Evolutionary conservation across 805 yeast genomes (phyloP), one percentile per base, ranked within the genome.

Genomic region (Spathaspora gorwiae): DNA sequence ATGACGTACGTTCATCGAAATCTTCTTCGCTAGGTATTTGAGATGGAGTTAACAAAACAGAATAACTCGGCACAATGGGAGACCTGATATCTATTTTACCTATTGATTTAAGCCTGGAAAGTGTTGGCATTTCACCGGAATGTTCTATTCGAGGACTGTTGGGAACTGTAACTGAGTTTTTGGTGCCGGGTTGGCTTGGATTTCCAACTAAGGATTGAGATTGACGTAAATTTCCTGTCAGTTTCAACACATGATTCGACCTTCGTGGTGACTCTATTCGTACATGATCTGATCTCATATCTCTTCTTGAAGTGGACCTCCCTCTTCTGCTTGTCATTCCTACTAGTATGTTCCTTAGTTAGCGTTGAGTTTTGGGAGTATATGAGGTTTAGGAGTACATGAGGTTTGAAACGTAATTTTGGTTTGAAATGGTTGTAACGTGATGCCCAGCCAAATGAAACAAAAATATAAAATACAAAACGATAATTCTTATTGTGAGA

Each of bases 51-150:
- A 24, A 31, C 11, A 46, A 40, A 9, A 43, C 40, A 7, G 44
- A 39, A 15, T 24, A 35, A 30, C 39, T 43, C 10, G 51, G 32
- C 3, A 51, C 43, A 9, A 58, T 50, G 2, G 60, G 58, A 11
- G 62, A 56, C 35, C 54, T 47, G 7, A 54, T 43, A 35, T 54
- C 57, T 2, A 57, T 38, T 29, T 55, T 55, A 13, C 52, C 52
- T 12, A 55, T 37, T 2, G 59, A 52, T 42, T 51, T 54, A 39
- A 56, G 55, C 45, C 50, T 42, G 19, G 26, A 13, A 9, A 37
- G 35, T n/a, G 39, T 29, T 29, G 33, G 37, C 33, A 24, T 26
- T 3, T 15, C 42, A 40, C 3, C 26, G n/a, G 27, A 30, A 14
- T 13, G 27, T 42, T 33, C 47, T 33, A 37, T 31, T 26, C 42